Conservation (phyloP, 1,139 yeast genomes). For the Kodamaea sp. region DNA sequence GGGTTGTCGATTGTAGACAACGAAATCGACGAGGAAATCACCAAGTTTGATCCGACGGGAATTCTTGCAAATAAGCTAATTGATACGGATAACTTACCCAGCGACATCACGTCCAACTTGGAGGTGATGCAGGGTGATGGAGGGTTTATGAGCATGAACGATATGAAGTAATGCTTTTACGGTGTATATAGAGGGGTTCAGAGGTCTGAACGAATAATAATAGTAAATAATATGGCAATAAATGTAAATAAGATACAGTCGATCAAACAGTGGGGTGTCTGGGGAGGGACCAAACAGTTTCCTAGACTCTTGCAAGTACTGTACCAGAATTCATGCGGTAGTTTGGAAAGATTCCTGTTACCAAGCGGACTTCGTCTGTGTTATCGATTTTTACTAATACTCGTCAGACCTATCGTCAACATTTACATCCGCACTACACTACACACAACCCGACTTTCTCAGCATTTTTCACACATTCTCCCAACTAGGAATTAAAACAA, state of each 20-base stretch:
- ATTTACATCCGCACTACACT: no score
- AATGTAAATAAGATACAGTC: neutral
- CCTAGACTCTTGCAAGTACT: no score
- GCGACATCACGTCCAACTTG: constrained; percentile 51
- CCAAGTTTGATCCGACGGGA: constrained; percentile 46
- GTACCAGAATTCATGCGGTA: no score
- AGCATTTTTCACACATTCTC: no score
- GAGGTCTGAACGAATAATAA: neutral
- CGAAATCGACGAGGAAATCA: constrained; percentile 41
- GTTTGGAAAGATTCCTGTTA: no score
- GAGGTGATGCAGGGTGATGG: constrained; percentile 50
- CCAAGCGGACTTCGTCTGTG: no score
- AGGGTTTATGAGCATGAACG: constrained; percentile 36
- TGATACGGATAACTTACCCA: constrained; percentile 58
- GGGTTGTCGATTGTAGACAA: constrained; percentile 54
- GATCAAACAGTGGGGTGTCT: constrained; percentile 1
- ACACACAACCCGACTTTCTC: no score
- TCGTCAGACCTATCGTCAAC: no score
- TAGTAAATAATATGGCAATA: neutral
- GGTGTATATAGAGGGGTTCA: constrained; percentile 1
- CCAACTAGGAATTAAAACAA: no score
- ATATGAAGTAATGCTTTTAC: constrained; percentile 11
- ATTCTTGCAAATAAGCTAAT: constrained; percentile 44
- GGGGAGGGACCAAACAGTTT: no score
- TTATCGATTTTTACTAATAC: no score